A percentile compares a stretch with the other conserved stretches of the same genome.
phyloP scores from a whole-genome alignment of 2,329 filamentous ascomycete species.

The Verticillium dahliae region DNA sequence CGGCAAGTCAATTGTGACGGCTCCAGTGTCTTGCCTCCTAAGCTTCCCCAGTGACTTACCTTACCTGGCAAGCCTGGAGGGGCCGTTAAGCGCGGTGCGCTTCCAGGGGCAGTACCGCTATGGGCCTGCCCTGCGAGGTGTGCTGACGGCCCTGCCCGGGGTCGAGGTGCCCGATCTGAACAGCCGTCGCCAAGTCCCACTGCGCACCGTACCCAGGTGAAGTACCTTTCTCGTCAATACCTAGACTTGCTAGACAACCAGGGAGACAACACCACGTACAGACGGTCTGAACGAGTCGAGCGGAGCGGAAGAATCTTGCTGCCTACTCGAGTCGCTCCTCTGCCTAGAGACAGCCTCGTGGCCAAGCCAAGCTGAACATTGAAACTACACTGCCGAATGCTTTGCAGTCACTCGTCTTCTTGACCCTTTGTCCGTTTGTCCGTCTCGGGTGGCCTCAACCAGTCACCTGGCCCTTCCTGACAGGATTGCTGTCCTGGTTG shows the following conservation, averaged over 20 bases:
- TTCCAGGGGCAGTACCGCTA: too few species aligned
- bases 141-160: too few species aligned
- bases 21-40: neutral
- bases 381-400: neutral
- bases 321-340: neutral
- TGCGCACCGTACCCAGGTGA: too few species aligned
- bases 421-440: neutral
- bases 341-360: neutral
- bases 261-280: too few species aligned
- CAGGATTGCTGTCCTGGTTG: constrained; percentile 4
- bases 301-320: neutral
- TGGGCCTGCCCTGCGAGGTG: too few species aligned
- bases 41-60: too few species aligned
- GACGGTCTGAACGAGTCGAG: neutral
- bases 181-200: too few species aligned
- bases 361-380: neutral
- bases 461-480: neutral
- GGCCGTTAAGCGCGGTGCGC: too few species aligned
- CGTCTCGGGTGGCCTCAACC: neutral
- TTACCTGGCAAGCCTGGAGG: too few species aligned
- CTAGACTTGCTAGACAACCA: too few species aligned
- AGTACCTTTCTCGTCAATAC: too few species aligned
- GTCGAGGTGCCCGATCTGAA: too few species aligned
- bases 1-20: neutral
- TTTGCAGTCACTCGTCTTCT: neutral